Base-by-base conservation (phyloP, 129 eudicot species). In the Flaveria ramosissima region DNA sequence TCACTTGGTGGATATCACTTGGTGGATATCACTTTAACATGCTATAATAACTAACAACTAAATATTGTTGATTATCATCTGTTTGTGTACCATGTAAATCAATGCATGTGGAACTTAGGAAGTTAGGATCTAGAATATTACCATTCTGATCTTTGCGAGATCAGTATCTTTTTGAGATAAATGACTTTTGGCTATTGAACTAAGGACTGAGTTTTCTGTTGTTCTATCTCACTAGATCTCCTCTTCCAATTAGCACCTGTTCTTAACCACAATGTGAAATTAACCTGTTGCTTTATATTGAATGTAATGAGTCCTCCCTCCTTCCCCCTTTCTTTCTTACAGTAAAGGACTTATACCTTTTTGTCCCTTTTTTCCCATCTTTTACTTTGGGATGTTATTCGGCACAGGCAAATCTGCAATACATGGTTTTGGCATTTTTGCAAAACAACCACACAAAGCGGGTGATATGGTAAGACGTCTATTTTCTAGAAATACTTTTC, bases 341-440 rank as follows among this genome's bases (percentile, higher is more conserved):
- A 24, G 10, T 45, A 56, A 59, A 57, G 64, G 19, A n/a, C 56
- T 53, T 24, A 30, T 57, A 3, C 16, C 16, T 63, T 14, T 65
- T 17, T 51, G 53, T 24, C 14, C 51, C 27, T 76, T 59, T 67
- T 39, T 50, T 20, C 17, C 46, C 43, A 24, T 72, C 45, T 21
- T 59, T 68, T 48, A 27, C 65, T 20, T 56, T 59, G 72, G 73
- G 19, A 20, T 63, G 36, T 68, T 68, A 47, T 63, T 72, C 68
- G 73, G 36, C 64, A 16, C 82, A 95, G 99, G 99, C 41, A 95
- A 95, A 80, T 95, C 99, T 74, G 89, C 85, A 76, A 91, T 95
- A 75, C 99, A 95, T 85, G 99, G 99, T 72, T 91, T 83, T 80
- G 99, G 99, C 48, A 88, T 95, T 71, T 91, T 95, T 67, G 79